These are phyloP conservation scores for Zanthoxylum bungeanum DNA, from an alignment of 345 rosid species.

Conservation along the genomic window DNA sequence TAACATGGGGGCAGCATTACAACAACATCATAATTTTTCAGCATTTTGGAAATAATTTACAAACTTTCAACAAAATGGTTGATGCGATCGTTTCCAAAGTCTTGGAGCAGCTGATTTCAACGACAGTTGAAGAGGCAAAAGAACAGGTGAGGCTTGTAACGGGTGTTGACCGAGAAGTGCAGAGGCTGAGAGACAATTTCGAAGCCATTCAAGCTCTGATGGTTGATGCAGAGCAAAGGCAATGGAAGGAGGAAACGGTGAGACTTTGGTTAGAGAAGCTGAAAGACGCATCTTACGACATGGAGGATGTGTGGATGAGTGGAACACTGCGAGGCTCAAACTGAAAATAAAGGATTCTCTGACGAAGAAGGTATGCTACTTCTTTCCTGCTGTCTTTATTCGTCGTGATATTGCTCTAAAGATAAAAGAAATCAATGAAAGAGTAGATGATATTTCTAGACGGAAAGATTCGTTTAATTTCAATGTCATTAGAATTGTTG, in stretches of 20 bases:
- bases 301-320: conserved; percentile 10
- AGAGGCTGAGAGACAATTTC: not conserved
- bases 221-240: not conserved
- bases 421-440: conserved; percentile 1
- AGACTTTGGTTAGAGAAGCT: not conserved
- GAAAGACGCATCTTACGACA: conserved; percentile 3
- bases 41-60: too few species aligned
- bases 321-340: conserved; percentile 8
- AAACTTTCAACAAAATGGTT: not conserved
- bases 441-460: not conserved
- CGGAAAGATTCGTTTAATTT: not conserved
- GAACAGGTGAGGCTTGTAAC: not conserved
- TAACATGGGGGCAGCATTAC: too few species aligned
- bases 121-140: not conserved
- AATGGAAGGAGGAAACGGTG: not conserved
- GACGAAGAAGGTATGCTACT: not conserved
- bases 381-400: not conserved
- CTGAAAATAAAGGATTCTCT: not conserved
- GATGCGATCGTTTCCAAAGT: not conserved
- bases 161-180: not conserved
- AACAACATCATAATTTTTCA: too few species aligned
- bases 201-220: not conserved
- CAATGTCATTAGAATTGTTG: not conserved
- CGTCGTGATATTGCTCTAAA: not conserved
- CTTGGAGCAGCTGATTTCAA: not conserved